phyloP scores from a whole-genome alignment of 768 basidiomycete genomes.

The Chalciporus pseudorubinellus region DNA sequence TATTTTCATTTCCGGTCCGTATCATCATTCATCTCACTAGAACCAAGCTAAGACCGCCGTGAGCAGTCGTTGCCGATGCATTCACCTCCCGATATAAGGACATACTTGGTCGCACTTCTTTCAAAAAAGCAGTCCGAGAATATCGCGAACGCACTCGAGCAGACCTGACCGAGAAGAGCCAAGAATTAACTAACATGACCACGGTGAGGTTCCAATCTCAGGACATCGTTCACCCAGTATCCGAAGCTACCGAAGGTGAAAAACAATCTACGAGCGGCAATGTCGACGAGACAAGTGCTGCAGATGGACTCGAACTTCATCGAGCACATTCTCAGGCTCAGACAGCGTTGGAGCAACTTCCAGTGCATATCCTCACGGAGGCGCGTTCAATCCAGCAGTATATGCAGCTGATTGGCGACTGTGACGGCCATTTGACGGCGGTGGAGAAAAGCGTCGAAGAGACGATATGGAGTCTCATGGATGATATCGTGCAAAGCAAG shows the following conservation, averaged over 20 bases:
- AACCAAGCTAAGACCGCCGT: not conserved
- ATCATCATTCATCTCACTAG: not conserved
- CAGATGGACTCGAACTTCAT: slow-evolving; percentile 1
- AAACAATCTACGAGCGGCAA: not conserved
- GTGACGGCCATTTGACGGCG: slow-evolving; percentile 7
- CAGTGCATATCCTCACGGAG: slow-evolving; percentile 37
- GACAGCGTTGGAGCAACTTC: slow-evolving; percentile 37
- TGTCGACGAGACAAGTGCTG: not conserved
- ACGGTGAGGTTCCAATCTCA: not conserved
- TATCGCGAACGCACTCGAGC: slow-evolving; percentile 36
- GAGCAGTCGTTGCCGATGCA: slow-evolving; percentile 60
- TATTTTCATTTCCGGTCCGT: slow-evolving; percentile 64
- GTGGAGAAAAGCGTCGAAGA: slow-evolving; percentile 7
- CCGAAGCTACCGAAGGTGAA: not conserved
- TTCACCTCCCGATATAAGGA: slow-evolving; percentile 64
- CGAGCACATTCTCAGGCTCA: slow-evolving; percentile 20
- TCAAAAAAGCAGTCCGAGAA: slow-evolving; percentile 45
- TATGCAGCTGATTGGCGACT: slow-evolving; percentile 33
- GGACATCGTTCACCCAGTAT: not conserved
- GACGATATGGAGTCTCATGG: slow-evolving; percentile 35
- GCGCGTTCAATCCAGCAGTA: slow-evolving; percentile 41
- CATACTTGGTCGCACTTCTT: slow-evolving; percentile 45
- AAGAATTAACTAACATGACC: slow-evolving; percentile 3
- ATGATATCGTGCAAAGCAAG: slow-evolving; percentile 39
- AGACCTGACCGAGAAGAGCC: slow-evolving; percentile 14